Evolutionary conservation across 2,329 filamentous ascomycete species (phyloP), one percentile per base, ranked within the genome.

Genomic region (Tolypocladium album): DNA sequence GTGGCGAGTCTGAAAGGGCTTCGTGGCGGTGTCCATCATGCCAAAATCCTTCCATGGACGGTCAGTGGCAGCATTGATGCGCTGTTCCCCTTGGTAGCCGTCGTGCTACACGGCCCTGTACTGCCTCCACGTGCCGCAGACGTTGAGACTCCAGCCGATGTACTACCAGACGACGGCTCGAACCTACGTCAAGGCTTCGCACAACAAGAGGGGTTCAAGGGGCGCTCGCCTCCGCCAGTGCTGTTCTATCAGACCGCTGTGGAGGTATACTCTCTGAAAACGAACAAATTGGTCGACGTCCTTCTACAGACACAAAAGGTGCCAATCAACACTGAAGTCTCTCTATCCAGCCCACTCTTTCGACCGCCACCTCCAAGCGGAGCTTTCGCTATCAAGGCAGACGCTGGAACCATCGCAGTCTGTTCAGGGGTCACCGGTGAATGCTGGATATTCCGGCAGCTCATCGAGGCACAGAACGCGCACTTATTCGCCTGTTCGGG

Each of bases 361-460:
- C 80, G 85, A 63, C 82, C 87, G 31, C 90, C 90, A 11, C 74
- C 82, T 11, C 87, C 90, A 0, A 82, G 82, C 6, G 91, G 90
- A 31, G 86, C 89, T 34, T 80, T 97, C 61, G 86, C 83, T 53
- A 78, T 97, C 59, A 84, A 88, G 67, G 87, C 88, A 13, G 88
- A 89, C 66, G 84, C 83, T 5, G 88, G 86, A 39, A 89, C 83
- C 66, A 69, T 97, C 43, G 80, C 87, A 3, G 78, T 97, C 39
- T 85, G 88, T 59, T 97, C 92, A 57, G 92, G 91, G 3, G 76
- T 81, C 27, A 96, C 90, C 57, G 93, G 93, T 15, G 93, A 97
- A 74, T 86, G 93, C 55, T 96, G 89, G 80, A 78, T 96, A 9
- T 97, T 82, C 66, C 76, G 79, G 11, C 82, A 86, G 63, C 70